These are phyloP conservation scores for Papiliotrema fonsecae DNA, from an alignment of 1,284 basidiomycete species.

Conservation along the genomic window DNA sequence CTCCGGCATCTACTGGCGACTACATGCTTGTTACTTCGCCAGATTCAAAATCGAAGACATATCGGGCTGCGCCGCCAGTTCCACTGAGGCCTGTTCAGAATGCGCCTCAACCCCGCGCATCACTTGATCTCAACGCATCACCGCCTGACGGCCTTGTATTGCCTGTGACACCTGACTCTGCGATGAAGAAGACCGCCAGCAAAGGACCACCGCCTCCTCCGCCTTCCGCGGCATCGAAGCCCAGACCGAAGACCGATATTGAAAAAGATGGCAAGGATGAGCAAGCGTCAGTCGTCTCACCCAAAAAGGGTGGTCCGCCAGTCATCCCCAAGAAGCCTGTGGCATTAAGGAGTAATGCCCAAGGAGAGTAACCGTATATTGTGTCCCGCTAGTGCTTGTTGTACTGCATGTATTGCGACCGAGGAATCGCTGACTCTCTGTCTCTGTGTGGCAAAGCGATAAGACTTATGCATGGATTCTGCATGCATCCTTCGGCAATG, in stretches of 20 bases:
- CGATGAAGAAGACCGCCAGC: not conserved
- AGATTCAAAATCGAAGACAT: slow-evolving; percentile 1
- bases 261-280: too few species aligned
- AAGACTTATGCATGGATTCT: too few species aligned
- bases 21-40: slow-evolving; percentile 33
- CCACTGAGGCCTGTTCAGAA: too few species aligned
- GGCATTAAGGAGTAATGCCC: slow-evolving; percentile 6
- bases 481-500: too few species aligned
- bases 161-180: slow-evolving; percentile 15
- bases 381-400: not conserved
- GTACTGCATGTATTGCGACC: too few species aligned
- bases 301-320: slow-evolving; percentile 17
- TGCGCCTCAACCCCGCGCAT: not conserved
- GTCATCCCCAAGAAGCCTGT: slow-evolving; percentile 21
- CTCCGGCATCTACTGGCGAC: slow-evolving; percentile 37
- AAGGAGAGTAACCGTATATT: not conserved
- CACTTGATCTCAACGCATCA: slow-evolving; percentile 21
- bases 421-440: too few species aligned
- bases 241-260: not conserved
- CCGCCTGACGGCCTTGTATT: slow-evolving; percentile 18
- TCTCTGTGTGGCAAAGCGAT: too few species aligned
- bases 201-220: not conserved
- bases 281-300: too few species aligned
- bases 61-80: not conserved
- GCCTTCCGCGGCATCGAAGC: not conserved